phyloP scores from a whole-genome alignment of 345 rosid species.

The Ceriops tagal region DNA sequence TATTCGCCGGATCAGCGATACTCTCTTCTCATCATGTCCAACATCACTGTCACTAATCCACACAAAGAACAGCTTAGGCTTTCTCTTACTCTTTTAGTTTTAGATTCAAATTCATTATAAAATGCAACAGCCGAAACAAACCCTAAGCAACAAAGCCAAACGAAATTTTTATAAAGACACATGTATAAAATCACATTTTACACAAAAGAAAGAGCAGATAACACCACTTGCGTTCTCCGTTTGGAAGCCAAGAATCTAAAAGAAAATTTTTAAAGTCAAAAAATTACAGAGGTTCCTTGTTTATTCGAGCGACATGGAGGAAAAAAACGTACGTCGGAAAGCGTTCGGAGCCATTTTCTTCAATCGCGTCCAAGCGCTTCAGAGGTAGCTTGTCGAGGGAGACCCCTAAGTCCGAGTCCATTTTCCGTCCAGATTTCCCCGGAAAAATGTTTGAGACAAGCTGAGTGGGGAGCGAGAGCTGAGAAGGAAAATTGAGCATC shows the following conservation, averaged over 20 bases:
- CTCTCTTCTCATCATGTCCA: conserved; percentile 74
- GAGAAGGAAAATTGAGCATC: too few relatives aligned
- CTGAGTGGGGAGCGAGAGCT: too few relatives aligned
- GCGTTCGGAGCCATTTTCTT: conserved; percentile 74
- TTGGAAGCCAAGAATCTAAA: background rate
- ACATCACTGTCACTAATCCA: conserved; percentile 47
- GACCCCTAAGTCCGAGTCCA: conserved; percentile 62
- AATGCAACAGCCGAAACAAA: background rate
- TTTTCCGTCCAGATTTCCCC: conserved; percentile 13
- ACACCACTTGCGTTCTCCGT: background rate
- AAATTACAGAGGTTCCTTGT: background rate
- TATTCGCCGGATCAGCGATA: conserved; percentile 63
- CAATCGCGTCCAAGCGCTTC: conserved; percentile 71
- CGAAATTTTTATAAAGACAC: background rate
- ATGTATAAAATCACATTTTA: background rate
- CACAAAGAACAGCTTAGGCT: background rate
- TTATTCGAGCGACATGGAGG: background rate
- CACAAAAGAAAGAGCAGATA: background rate
- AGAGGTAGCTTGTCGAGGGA: conserved; percentile 85
- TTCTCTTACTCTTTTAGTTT: background rate
- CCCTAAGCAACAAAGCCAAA: background rate
- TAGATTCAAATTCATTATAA: background rate
- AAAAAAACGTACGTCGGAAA: conserved; percentile 58
- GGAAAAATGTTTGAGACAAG: conserved; percentile 1
- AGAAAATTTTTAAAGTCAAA: background rate